These are phyloP conservation scores for Fusarium sp. DNA, from an alignment of 2,329 filamentous ascomycete genomes.

Conservation along the genomic window DNA sequence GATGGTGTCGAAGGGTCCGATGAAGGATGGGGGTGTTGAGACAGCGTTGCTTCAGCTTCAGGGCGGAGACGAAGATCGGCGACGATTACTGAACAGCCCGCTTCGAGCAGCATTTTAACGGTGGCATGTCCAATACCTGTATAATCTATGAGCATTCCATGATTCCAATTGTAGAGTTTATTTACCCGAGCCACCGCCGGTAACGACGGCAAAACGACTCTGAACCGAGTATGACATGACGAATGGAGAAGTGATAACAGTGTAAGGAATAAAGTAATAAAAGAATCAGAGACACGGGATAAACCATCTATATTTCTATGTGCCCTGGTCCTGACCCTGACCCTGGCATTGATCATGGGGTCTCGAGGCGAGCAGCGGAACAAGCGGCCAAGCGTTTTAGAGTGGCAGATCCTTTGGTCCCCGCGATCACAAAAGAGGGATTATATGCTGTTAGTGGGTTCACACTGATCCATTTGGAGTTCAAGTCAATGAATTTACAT, in stretches of 20 bases:
- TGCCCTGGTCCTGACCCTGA: not conserved
- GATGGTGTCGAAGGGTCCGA: not conserved
- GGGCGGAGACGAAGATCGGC: constrained; percentile 17
- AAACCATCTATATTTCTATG: not conserved
- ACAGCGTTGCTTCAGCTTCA: constrained; percentile 16
- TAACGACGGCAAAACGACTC: constrained; percentile 24
- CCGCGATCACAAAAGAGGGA: not conserved
- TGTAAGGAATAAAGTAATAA: not conserved
- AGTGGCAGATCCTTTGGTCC: not conserved
- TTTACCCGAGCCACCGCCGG: constrained; percentile 32
- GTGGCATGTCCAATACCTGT: constrained; percentile 23
- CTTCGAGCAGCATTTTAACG: not conserved
- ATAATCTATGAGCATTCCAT: not conserved
- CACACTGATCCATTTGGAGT: no score
- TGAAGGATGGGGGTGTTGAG: not conserved
- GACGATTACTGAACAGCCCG: constrained; percentile 8
- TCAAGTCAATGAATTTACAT: no score
- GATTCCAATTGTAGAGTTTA: not conserved
- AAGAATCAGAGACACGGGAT: not conserved
- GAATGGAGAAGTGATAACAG: not conserved
- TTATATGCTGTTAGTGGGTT: not conserved
- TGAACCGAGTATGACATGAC: constrained; percentile 22
- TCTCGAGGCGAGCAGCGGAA: not conserved
- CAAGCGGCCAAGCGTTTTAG: not conserved
- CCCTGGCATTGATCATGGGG: not conserved